Evolutionary conservation across 1,284 basidiomycete genomes (phyloP).

Genomic region (Bjerkandera adusta): DNA sequence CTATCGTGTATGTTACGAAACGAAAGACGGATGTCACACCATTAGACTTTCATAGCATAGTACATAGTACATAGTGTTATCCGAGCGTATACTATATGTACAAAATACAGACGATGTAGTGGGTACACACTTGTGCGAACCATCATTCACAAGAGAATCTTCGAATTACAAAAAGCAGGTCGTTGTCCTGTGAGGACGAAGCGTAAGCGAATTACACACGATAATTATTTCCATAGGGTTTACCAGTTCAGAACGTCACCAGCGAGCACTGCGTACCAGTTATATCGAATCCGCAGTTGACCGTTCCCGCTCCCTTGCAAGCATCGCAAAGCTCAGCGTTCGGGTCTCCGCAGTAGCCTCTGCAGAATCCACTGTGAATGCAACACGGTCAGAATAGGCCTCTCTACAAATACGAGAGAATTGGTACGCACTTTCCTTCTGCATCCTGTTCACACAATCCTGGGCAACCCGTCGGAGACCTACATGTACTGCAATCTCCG

Average conservation of each 20-base stretch:
- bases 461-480: conserved; percentile 9
- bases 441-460: neutral
- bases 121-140: too few species aligned
- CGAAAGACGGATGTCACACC: too few species aligned
- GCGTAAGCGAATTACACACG: too few species aligned
- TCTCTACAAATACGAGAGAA: neutral
- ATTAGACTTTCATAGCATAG: too few species aligned
- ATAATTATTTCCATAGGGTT: too few species aligned
- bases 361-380: conserved; percentile 10
- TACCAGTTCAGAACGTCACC: neutral
- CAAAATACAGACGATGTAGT: too few species aligned
- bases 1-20: too few species aligned
- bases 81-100: too few species aligned
- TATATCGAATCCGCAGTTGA: conserved; percentile 13
- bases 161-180: too few species aligned
- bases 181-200: too few species aligned
- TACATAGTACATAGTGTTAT: too few species aligned
- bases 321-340: conserved; percentile 8
- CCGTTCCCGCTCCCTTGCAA: conserved; percentile 6
- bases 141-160: too few species aligned
- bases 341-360: conserved; percentile 11
- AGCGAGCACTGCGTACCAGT: conserved; percentile 10
- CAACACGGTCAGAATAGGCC: neutral
- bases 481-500: neutral
- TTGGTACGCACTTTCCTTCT: neutral